Evolutionary conservation across 2,329 filamentous ascomycete species (phyloP), one percentile per base, ranked within the genome.

Genomic region (Samsoniella hepiali): DNA sequence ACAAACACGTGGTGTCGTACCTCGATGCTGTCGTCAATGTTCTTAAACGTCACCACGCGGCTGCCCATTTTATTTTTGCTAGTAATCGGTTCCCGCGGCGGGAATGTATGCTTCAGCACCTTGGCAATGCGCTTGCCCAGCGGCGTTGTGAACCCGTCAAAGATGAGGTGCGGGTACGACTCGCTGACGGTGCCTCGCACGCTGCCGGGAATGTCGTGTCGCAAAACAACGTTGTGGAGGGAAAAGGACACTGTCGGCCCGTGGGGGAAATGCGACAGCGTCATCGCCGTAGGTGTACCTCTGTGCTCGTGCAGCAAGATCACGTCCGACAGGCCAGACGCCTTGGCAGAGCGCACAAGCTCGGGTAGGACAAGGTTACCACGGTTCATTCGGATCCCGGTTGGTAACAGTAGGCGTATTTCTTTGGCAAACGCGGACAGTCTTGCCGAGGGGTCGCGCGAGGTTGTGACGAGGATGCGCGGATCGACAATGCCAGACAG

Each of bases 381-480:
- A 74, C 95, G 87, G 75, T 99, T 99, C 61, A 98, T 78, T 10
- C 94, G 86, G 66, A 97, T 93, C 0, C 89, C 85, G 0, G 93
- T 97, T 0, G 93, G 94, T 1, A 96, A 81, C 6, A 96, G 79
- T 27, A 96, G 80, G 58, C 93, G 83, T 60, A 97, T 90, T 75
- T 98, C 95, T 74, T 99, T 98, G 36, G 92, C 90, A 72, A 99
- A 99, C 0, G 91, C 88, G n/a, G 87, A 85, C 9, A 99, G 82
- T 61, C 95, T 84, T 55, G 91, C 89, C 36, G 90, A 94, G 27
- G 95, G 94, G 68, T 94, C 90, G 72, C 95, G 86, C 53, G 91
- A 95, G 3, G 95, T 99, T 31, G 94, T 96, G 58, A 97, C 91
- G 7, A 98, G 84, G 4, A 96, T 88, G 60, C 93, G 84, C 7